Evolutionary conservation across 306 rosid species (phyloP).

Genomic region (Luffa acutangula): DNA sequence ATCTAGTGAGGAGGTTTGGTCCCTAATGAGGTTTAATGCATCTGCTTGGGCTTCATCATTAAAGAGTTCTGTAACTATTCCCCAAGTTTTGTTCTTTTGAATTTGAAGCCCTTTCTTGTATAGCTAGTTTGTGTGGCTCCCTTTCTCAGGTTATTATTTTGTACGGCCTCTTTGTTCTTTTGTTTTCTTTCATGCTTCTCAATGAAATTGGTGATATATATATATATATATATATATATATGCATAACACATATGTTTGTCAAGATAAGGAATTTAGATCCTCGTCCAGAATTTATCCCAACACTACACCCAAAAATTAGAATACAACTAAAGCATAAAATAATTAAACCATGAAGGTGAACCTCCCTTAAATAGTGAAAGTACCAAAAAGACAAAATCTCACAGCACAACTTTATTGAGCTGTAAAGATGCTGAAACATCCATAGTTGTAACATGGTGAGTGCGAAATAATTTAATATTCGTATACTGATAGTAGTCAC

Average conservation of each 20-base stretch:
- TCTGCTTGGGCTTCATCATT: too few species aligned
- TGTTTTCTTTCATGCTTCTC: background rate
- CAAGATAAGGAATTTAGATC: background rate
- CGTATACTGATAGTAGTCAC: constrained; percentile 17
- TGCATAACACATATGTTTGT: background rate
- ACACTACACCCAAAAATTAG: background rate
- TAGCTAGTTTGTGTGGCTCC: background rate
- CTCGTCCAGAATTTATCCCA: background rate
- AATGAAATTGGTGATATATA: background rate
- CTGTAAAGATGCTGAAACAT: background rate
- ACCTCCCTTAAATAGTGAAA: background rate
- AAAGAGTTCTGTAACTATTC: too few species aligned
- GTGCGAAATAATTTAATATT: background rate
- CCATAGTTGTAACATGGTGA: background rate
- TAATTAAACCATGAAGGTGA: background rate
- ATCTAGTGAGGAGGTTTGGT: too few species aligned
- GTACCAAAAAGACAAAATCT: background rate
- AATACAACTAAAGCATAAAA: background rate
- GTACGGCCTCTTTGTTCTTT: too few species aligned
- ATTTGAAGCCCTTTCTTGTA: background rate
- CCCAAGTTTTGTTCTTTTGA: too few species aligned
- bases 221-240: too few species aligned
- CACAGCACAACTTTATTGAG: background rate
- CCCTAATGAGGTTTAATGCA: too few species aligned
- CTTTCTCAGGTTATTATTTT: background rate